Base-by-base conservation (phyloP, 129 eudicot genomes). In the Tagetes patula region DNA sequence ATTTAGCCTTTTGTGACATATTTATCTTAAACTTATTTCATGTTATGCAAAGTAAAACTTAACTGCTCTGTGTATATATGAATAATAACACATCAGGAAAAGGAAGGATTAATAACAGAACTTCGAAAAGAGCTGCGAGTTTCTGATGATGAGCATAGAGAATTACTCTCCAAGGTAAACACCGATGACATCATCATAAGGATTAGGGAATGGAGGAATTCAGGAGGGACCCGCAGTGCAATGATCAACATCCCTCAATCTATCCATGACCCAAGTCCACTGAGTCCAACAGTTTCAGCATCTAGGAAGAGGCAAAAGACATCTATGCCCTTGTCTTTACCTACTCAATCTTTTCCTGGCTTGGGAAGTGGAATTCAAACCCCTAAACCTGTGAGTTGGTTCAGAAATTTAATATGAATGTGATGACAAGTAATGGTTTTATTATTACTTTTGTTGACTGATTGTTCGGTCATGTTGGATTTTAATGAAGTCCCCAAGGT, bases 121-220 rank as follows among this genome's bases (percentile, higher is more conserved):
- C 95, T 95, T 67, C 84, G 99, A 63, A 95, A 91, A 83, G 99
- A 95, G 79, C 78, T 95, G 75, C 84, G 99, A 75, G 99, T 95
- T 49, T 95, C 99, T 38, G 99, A 95, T 74, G 99, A 95, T 41
- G 99, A 95, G 78, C 99, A 95, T 73, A 81, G 99, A 79, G 99
- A 95, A 70, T 84, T 95, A 45, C 99, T 95, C 37, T 72, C 85
- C 62, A 89, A 86, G 79, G 97, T 95, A 64, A 88, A 88, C 71
- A 72, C 87, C n/a, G 99, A 95, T 82, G 96, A 91, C 55, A 80
- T 84, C 69, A 88, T 95, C 67, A 84, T 82, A 77, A 82, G 90
- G 69, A 95, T 95, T 77, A 85, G 99, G 79, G 97, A 95, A 80
- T 95, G 99, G 97, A 85, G 99, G 84, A 77, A 87, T 65, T 79